phyloP scores from a whole-genome alignment of 208 protist species.

The Spongospora subterranea region DNA sequence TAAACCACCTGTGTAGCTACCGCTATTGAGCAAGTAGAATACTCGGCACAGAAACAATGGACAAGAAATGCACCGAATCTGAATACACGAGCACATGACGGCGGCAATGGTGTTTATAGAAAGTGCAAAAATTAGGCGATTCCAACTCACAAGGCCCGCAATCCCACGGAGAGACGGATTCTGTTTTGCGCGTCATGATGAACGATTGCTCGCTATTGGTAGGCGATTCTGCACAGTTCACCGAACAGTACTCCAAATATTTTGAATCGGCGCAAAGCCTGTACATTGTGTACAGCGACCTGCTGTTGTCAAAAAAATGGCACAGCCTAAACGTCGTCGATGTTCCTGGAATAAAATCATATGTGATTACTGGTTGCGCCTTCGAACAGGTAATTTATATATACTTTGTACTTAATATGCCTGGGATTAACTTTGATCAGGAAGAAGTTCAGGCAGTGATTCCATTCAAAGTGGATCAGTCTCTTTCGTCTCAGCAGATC shows the following conservation, averaged over 20 bases:
- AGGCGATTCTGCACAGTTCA: neutral
- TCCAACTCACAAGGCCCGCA: too few relatives aligned
- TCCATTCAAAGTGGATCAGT: neutral
- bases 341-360: neutral
- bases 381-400: neutral
- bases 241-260: neutral
- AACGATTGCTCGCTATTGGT: too few relatives aligned
- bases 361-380: neutral
- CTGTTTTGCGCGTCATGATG: too few relatives aligned
- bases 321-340: neutral
- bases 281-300: slow-evolving; percentile 30
- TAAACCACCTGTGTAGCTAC: too few relatives aligned
- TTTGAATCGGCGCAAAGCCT: neutral
- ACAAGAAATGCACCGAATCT: too few relatives aligned
- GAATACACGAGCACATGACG: too few relatives aligned
- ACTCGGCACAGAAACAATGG: too few relatives aligned
- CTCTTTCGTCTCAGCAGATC: neutral
- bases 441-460: neutral
- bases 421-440: neutral
- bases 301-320: neutral
- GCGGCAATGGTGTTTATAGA: too few relatives aligned
- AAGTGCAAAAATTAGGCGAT: too few relatives aligned
- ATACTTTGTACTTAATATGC: neutral
- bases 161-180: too few relatives aligned
- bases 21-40: too few relatives aligned